Conservation (phyloP, 2,329 filamentous ascomycete species). For the Anthostomella pinea region DNA sequence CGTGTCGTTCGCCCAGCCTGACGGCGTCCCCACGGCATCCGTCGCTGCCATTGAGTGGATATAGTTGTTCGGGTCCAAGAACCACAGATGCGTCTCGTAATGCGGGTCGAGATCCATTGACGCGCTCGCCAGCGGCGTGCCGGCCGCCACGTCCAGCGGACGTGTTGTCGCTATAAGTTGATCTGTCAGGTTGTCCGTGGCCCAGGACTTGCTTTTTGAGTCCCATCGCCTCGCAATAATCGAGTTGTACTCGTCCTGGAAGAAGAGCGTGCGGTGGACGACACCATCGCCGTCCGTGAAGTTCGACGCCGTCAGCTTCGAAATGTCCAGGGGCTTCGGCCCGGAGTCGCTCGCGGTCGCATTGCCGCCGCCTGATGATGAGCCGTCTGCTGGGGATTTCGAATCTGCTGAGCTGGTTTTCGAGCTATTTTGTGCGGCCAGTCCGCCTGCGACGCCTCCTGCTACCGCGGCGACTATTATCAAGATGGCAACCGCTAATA, state of each 20-base stretch:
- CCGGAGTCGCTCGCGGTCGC: too few relatives aligned
- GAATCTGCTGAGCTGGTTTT: not conserved
- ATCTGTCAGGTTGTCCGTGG: slow-evolving; percentile 24
- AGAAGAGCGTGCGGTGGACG: slow-evolving; percentile 23
- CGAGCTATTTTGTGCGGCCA: slow-evolving; percentile 1
- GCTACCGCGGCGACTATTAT: slow-evolving; percentile 2
- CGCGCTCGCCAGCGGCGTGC: slow-evolving; percentile 24
- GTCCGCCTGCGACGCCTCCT: slow-evolving; percentile 3
- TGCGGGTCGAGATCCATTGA: slow-evolving; percentile 13
- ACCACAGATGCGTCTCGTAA: slow-evolving; percentile 22
- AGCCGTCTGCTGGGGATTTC: too few relatives aligned
- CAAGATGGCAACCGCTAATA: slow-evolving; percentile 7
- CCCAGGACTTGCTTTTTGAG: slow-evolving; percentile 24
- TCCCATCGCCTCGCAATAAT: slow-evolving; percentile 28
- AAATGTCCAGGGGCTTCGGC: slow-evolving; percentile 14
- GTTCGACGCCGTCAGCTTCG: slow-evolving; percentile 25
- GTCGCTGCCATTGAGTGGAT: slow-evolving; percentile 18
- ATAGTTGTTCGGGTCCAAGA: slow-evolving; percentile 15
- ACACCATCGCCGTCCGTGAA: slow-evolving; percentile 23
- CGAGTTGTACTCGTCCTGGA: slow-evolving; percentile 22
- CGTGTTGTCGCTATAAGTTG: slow-evolving; percentile 18
- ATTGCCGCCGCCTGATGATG: too few relatives aligned
- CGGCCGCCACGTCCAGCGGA: slow-evolving; percentile 17
- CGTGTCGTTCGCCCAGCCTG: slow-evolving; percentile 21
- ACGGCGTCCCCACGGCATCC: slow-evolving; percentile 16